Percentiles rank a stretch among this genome's conserved stretches.
Evolutionary conservation across 805 yeast genomes (phyloP).

Genomic region (Torulaspora maleeae): DNA sequence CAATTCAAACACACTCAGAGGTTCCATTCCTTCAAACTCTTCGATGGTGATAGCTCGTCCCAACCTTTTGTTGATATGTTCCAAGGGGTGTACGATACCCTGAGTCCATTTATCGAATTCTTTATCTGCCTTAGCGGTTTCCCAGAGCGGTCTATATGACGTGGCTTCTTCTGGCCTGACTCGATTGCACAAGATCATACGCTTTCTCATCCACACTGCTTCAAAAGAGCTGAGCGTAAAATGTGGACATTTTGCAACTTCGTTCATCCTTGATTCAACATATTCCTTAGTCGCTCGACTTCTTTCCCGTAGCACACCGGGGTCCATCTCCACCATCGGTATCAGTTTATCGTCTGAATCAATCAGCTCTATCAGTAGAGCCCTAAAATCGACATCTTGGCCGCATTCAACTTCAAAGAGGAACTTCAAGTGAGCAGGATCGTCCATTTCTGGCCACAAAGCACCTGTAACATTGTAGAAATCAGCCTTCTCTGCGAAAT

Average conservation of each 20-base stretch:
- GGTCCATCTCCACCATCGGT: slow-evolving; percentile 25
- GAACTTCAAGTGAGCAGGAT: slow-evolving; percentile 21
- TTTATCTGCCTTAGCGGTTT: slow-evolving; percentile 4
- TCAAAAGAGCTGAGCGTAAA: slow-evolving; percentile 2
- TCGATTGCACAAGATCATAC: slow-evolving; percentile 26
- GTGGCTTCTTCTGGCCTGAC: slow-evolving; percentile 16
- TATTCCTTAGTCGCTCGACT: slow-evolving; percentile 11
- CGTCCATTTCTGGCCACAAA: slow-evolving; percentile 33
- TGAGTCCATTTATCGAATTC: slow-evolving; percentile 26
- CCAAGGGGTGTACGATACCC: slow-evolving; percentile 31
- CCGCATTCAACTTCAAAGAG: slow-evolving; percentile 6
- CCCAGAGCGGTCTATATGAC: slow-evolving; percentile 27
- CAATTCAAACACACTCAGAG: slow-evolving; percentile 14
- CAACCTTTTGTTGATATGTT: slow-evolving; percentile 23
- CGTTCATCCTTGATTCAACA: slow-evolving; percentile 13
- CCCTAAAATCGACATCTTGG: slow-evolving; percentile 17
- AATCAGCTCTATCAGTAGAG: slow-evolving; percentile 30
- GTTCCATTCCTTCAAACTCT: slow-evolving; percentile 23
- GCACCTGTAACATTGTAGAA: slow-evolving; percentile 24
- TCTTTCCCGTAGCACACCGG: slow-evolving; percentile 15
- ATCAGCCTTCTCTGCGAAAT: slow-evolving; percentile 13
- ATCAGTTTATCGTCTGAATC: slow-evolving; percentile 19
- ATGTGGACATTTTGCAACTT: slow-evolving; percentile 4
- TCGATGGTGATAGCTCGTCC: slow-evolving; percentile 13
- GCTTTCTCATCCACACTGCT: slow-evolving; percentile 24